Evolutionary conservation across 148 eudicot species (phyloP).

Genomic region (Fagopyrum tataricum): DNA sequence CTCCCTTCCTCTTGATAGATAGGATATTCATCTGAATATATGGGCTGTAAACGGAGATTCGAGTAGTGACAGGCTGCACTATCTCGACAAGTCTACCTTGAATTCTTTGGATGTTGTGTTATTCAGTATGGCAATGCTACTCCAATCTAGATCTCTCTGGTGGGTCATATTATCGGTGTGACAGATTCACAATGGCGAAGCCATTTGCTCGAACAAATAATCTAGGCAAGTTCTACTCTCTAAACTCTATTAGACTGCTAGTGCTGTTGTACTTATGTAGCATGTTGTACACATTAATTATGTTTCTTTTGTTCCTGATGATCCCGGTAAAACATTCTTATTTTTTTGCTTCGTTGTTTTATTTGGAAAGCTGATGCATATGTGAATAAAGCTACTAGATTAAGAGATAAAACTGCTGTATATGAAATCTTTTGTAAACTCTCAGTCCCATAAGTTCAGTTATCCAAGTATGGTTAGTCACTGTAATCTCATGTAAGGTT

Average conservation of each 20-base stretch:
- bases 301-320: background rate
- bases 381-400: background rate
- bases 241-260: background rate
- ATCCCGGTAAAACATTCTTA: background rate
- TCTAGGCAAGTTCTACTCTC: constrained; percentile 7
- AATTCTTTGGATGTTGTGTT: constrained; percentile 8
- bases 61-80: constrained; percentile 12
- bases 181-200: constrained; percentile 2
- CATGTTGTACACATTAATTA: constrained; percentile 6
- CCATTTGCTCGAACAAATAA: constrained; percentile 10
- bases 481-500: background rate
- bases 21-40: constrained; percentile 11
- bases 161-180: constrained; percentile 1
- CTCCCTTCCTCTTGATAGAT: background rate
- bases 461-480: background rate
- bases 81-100: constrained; percentile 8
- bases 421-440: background rate
- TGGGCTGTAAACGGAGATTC: constrained; percentile 8
- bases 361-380: background rate
- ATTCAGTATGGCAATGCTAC: constrained; percentile 1
- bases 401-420: constrained; percentile 2
- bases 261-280: constrained; percentile 8
- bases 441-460: background rate
- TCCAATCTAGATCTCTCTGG: constrained; percentile 4
- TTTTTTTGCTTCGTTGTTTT: background rate